Conservation (phyloP, 257 asterid genomes). For the Nicotiana benthamiana region DNA sequence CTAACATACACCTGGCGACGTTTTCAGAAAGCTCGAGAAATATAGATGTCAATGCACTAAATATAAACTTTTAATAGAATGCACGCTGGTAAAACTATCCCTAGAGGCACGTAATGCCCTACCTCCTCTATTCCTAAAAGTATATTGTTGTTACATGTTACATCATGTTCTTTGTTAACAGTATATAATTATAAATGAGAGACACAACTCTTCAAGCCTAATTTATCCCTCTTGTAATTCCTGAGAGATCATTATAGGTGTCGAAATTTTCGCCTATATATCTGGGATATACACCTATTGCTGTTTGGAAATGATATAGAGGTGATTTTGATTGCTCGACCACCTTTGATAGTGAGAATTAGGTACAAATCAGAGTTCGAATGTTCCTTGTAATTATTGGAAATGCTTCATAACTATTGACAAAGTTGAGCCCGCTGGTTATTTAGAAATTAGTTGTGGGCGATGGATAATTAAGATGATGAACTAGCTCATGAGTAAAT, state of each 20-base stretch:
- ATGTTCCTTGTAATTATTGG: neutral
- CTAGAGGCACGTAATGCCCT: neutral
- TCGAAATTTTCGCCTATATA: neutral
- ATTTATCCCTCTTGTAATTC: neutral
- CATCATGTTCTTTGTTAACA: neutral
- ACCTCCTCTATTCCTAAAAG: neutral
- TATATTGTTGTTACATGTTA: neutral
- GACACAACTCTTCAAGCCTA: neutral
- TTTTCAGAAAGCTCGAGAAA: no score
- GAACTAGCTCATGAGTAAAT: no score
- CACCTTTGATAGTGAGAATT: no score
- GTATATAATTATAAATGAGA: neutral
- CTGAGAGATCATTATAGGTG: neutral
- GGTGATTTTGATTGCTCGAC: neutral
- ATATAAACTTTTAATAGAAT: neutral
- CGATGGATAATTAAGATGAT: no score
- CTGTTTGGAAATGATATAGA: neutral
- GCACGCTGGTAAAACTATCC: neutral
- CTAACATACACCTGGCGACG: no score
- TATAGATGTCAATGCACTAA: neutral
- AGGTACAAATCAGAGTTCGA: no score
- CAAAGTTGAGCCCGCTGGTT: no score
- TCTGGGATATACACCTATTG: neutral
- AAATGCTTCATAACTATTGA: no score
- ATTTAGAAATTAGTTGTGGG: no score